Evolutionary conservation across 352 stramenopile genomes (phyloP).

Genomic region (Globisporangium paddicum): DNA sequence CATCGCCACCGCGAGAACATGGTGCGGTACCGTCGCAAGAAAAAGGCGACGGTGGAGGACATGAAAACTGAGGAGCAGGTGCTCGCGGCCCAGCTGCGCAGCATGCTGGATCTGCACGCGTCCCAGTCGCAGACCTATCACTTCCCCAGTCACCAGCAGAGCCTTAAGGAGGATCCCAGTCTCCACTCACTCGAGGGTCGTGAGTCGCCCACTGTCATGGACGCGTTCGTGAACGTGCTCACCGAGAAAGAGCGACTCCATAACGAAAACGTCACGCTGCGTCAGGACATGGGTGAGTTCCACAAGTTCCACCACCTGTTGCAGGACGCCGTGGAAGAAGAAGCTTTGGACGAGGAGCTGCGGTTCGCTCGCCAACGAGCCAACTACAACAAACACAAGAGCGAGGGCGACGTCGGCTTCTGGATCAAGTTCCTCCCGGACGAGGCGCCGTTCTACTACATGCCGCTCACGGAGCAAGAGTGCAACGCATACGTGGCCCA

Average conservation of each 20-base stretch:
- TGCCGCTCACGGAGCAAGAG: constrained; percentile 26
- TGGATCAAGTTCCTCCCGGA: constrained; percentile 5
- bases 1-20: constrained; percentile 45
- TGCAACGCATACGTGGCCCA: constrained; percentile 8
- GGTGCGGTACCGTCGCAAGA: constrained; percentile 39
- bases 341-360: background rate
- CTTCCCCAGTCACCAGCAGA: background rate
- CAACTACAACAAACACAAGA: background rate
- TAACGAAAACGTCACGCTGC: constrained; percentile 31
- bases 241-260: constrained; percentile 16
- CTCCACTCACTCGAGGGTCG: background rate
- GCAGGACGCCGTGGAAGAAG: background rate
- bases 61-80: constrained; percentile 25
- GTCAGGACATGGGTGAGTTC: constrained; percentile 20
- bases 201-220: background rate
- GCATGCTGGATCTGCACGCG: constrained; percentile 22
- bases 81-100: constrained; percentile 24
- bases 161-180: background rate
- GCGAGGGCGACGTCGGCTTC: background rate
- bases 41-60: constrained; percentile 34
- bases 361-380: background rate
- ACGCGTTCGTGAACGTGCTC: constrained; percentile 2
- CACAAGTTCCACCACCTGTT: constrained; percentile 17
- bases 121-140: constrained; percentile 2
- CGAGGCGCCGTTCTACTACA: constrained; percentile 31